Base-by-base conservation (phyloP, 768 basidiomycete species). In the Tulasnella sp. region DNA sequence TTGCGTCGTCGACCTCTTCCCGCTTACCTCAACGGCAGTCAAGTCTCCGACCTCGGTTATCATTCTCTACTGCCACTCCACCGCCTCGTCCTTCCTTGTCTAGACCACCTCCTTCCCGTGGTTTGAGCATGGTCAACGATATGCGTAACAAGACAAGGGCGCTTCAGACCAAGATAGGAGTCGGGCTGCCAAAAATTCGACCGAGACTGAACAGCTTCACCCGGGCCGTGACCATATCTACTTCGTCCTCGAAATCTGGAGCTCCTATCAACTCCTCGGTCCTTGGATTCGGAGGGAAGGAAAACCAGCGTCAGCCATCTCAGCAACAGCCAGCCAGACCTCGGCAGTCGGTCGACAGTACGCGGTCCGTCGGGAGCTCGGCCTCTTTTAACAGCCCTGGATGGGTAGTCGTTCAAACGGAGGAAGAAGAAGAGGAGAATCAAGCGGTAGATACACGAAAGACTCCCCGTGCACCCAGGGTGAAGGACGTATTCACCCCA, bases 101-200 rank as follows among this genome's bases (percentile, higher is more conserved):
- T 44, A 77, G 31, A 24, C 37, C 77, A 8, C 48, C 46, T 58
- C 77, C 48, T 34, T 78, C 60, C 54, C 77, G 60, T 18, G 78
- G 78, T 6, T 50, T 72, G 16, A 54, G 20, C 18, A 69, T 80
- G 37, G 78, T 74, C 40, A 75, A 46, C 24, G 73, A 80, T n/a
- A 80, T 80, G 69, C 64, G 72, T 3, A 69, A 69, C 14, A 44
- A 58, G 64, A 80, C 78, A 5, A 72, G 72, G 42, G 64, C 72
- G 9, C 72, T 80, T 37, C 78, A 80, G 40, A 54, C 73, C 1
- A 80, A 74, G 73, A 80, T 80, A 40, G 78, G 78, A 28, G 54
- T 44, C 1, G 78, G 76, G 3, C 28, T 77, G 34, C 76, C 76
- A 24, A 74, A 74, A 40, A 64, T 64, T 28, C 18, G 74, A n/a